A percentile compares a stretch with the other conserved stretches of the same genome.
Conservation (phyloP, 2,329 filamentous ascomycete genomes). For the Tolypocladium cylindrosporum region DNA sequence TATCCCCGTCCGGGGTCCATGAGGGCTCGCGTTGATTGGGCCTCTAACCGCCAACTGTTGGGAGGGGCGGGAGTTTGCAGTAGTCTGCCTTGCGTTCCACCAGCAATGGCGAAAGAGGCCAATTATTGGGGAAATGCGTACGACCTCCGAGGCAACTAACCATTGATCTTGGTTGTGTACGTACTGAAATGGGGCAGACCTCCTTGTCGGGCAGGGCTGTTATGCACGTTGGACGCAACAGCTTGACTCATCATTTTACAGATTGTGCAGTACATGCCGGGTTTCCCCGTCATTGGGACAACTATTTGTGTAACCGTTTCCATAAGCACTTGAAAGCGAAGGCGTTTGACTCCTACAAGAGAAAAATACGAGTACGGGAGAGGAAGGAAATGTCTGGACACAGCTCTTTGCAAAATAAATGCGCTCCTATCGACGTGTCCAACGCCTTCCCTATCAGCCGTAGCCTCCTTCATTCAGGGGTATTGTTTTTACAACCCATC, state of each 20-base stretch:
- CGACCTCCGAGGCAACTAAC: neutral
- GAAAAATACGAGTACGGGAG: too few relatives aligned
- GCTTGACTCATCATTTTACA: neutral
- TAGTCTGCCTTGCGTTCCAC: neutral
- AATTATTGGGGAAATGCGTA: neutral
- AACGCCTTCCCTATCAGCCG: too few relatives aligned
- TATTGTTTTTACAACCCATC: neutral
- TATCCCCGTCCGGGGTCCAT: neutral
- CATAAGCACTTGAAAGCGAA: too few relatives aligned
- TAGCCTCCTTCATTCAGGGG: neutral
- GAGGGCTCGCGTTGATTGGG: neutral
- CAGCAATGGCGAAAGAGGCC: too few relatives aligned
- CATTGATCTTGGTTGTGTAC: too few relatives aligned
- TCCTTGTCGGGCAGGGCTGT: neutral
- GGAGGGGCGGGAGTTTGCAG: neutral
- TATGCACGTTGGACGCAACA: neutral
- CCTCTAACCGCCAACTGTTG: neutral
- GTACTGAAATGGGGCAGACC: neutral
- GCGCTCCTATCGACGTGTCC: neutral
- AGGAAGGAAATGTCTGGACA: too few relatives aligned
- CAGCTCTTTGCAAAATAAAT: neutral
- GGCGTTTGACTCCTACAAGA: too few relatives aligned
- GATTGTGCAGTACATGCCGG: too few relatives aligned
- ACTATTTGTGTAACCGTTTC: too few relatives aligned
- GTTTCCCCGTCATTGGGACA: too few relatives aligned